Conservation (phyloP, 108 stramenopile genomes). For the Stephanodiscus minutulus region DNA sequence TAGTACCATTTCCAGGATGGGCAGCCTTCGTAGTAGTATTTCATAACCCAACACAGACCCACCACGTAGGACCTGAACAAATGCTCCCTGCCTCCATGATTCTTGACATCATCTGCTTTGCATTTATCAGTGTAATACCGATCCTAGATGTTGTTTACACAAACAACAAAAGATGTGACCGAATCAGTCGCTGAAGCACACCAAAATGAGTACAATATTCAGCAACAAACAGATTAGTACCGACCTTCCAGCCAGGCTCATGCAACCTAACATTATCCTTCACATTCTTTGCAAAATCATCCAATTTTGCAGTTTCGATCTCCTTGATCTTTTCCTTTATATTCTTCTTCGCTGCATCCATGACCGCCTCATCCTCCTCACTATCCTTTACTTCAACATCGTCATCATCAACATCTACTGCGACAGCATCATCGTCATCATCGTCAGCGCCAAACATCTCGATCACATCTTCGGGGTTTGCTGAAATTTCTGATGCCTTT, state of each 20-base stretch:
- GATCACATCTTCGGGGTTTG: conserved; percentile 45
- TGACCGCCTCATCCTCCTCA: conserved; percentile 48
- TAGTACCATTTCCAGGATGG: conserved; percentile 98
- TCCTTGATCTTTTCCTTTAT: conserved; percentile 85
- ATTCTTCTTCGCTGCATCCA: conserved; percentile 33
- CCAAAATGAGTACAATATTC: background rate
- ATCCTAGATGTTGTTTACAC: conserved; percentile 37
- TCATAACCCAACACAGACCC: conserved; percentile 99
- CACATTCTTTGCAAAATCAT: conserved; percentile 79
- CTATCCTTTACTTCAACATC: conserved; percentile 56
- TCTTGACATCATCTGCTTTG: conserved; percentile 92
- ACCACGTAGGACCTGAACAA: conserved; percentile 93
- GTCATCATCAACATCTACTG: conserved; percentile 45
- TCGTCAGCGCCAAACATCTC: conserved; percentile 52
- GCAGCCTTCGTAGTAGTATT: conserved; percentile 96
- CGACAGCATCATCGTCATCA: conserved; percentile 39
- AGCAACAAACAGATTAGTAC: conserved; percentile 4
- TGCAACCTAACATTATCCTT: conserved; percentile 92
- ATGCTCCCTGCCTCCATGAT: conserved; percentile 87
- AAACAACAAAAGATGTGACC: conserved; percentile 6
- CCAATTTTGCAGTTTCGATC: conserved; percentile 71
- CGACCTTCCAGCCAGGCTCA: conserved; percentile 94
- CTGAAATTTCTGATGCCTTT: conserved; percentile 43
- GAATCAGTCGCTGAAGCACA: conserved; percentile 1
- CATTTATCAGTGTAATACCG: conserved; percentile 97